Evolutionary conservation across 2,329 filamentous ascomycete genomes (phyloP).

Genomic region (Aspergillus persii): DNA sequence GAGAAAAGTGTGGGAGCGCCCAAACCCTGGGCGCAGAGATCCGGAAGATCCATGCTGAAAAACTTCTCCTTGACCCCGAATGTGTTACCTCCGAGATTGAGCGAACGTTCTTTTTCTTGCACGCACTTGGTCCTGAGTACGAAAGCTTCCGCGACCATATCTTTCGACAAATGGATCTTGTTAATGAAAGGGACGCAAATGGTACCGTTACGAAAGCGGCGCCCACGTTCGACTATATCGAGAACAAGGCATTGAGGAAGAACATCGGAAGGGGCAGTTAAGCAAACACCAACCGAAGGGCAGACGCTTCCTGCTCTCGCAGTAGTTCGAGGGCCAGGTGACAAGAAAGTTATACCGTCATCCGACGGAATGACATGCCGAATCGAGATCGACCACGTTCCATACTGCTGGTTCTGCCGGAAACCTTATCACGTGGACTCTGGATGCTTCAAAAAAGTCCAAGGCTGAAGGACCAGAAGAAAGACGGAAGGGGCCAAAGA

Average conservation of each 20-base stretch:
- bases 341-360: not conserved
- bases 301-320: not conserved
- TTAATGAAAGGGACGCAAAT: not conserved
- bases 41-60: not conserved
- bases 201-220: not conserved
- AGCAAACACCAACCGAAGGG: not conserved
- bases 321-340: not conserved
- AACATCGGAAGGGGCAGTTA: not conserved
- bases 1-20: not conserved
- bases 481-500: not conserved
- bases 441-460: not conserved
- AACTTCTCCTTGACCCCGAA: not conserved
- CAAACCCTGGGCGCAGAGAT: not conserved
- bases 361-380: not conserved
- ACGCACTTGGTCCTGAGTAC: not conserved
- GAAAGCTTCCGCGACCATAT: not conserved
- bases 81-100: not conserved
- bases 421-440: not conserved
- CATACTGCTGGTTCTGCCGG: not conserved
- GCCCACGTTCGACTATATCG: not conserved
- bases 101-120: not conserved
- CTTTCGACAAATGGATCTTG: not conserved
- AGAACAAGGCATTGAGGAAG: conserved; percentile 1
- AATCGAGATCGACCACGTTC: not conserved
- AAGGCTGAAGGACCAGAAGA: not conserved